phyloP scores from a whole-genome alignment of 345 rosid species.

The Litchi chinensis region DNA sequence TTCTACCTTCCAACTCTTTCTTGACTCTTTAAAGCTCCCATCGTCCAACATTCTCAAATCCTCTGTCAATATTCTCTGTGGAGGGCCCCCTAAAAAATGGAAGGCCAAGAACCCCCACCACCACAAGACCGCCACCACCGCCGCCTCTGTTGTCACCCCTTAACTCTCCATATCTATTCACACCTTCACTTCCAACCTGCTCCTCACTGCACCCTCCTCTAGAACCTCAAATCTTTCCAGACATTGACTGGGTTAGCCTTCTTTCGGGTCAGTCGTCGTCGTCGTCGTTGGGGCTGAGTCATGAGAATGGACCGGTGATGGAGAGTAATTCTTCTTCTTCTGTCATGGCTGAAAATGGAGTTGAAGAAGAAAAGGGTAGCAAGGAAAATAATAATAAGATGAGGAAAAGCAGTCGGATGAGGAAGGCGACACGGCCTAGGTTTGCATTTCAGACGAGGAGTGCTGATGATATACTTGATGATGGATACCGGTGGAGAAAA shows the following conservation, averaged over 20 bases:
- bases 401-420: constrained; percentile 40
- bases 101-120: constrained; percentile 32
- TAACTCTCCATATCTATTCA: constrained; percentile 27
- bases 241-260: constrained; percentile 57
- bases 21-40: constrained; percentile 8
- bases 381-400: constrained; percentile 15
- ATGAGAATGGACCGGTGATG: constrained; percentile 22
- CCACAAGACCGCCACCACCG: constrained; percentile 10
- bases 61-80: constrained; percentile 20
- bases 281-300: not conserved
- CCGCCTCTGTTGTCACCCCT: constrained; percentile 26
- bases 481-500: constrained; percentile 78
- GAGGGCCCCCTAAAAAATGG: constrained; percentile 31
- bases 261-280: constrained; percentile 35
- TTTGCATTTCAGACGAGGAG: constrained; percentile 72
- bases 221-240: constrained; percentile 30
- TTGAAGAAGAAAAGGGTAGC: constrained; percentile 24
- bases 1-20: constrained; percentile 38
- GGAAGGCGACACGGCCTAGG: constrained; percentile 45
- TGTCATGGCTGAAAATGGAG: constrained; percentile 27
- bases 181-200: constrained; percentile 30
- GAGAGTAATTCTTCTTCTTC: constrained; percentile 16
- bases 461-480: constrained; percentile 70
- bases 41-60: constrained; percentile 29
- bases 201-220: constrained; percentile 28